phyloP scores from a whole-genome alignment of 1,284 basidiomycete genomes.

The Pyrrhoderma lamaoense region DNA sequence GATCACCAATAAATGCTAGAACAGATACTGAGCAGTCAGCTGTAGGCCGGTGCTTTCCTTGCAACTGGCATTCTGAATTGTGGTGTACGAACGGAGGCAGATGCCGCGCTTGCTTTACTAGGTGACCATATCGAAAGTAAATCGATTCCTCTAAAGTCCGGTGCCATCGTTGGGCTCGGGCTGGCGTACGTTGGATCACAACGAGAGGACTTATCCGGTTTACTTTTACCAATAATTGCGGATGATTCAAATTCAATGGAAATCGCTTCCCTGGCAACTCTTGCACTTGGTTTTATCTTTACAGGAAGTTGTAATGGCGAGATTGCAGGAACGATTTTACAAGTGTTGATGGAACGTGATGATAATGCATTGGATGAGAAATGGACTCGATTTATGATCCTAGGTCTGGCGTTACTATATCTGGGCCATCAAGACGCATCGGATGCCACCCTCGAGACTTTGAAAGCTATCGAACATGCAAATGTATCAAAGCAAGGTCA shows the following conservation, averaged over 20 bases:
- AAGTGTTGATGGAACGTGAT: constrained; percentile 86
- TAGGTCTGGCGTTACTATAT: constrained; percentile 89
- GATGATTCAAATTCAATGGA: constrained; percentile 87
- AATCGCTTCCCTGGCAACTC: constrained; percentile 77
- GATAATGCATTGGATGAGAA: constrained; percentile 79
- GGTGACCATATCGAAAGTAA: constrained; percentile 90
- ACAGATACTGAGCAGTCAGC: constrained; percentile 2
- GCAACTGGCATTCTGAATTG: constrained; percentile 93
- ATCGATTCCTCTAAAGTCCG: constrained; percentile 76
- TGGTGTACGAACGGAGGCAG: constrained; percentile 87
- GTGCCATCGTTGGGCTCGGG: constrained; percentile 87
- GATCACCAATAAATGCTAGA: not conserved
- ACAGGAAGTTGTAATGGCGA: constrained; percentile 96
- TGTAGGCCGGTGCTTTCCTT: constrained; percentile 83
- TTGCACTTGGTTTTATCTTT: constrained; percentile 92
- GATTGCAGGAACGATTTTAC: constrained; percentile 83
- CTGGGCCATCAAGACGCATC: constrained; percentile 84
- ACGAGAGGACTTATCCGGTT: constrained; percentile 76
- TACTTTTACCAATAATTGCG: constrained; percentile 73
- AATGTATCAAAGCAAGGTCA: constrained; percentile 88
- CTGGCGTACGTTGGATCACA: constrained; percentile 93
- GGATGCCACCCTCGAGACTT: constrained; percentile 91
- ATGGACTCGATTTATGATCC: constrained; percentile 88
- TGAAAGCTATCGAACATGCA: constrained; percentile 87
- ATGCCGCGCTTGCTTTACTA: constrained; percentile 88